Evolutionary conservation across 2,329 filamentous ascomycete species (phyloP), one percentile per base, ranked within the genome.

Genomic region (Colletotrichum orchidophilum): DNA sequence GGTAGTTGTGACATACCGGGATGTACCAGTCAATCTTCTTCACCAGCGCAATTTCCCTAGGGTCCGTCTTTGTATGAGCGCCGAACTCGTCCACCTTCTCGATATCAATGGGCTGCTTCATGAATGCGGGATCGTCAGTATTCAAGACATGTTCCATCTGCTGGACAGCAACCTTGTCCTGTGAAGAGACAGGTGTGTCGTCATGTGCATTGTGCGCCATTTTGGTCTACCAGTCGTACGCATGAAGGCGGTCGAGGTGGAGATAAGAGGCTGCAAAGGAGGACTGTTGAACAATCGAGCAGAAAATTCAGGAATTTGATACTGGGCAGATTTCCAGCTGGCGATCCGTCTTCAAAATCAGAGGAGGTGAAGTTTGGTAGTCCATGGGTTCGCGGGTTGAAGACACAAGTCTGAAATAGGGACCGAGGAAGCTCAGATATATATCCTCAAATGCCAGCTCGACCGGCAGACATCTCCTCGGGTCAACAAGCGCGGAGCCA

Each of bases 51-150:
- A 81, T 81, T 59, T 82, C 79, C 39, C 73, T 79, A 2, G 81
- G 81, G 59, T 83, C 81, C 3, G 81, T 82, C 75, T 83, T 83
- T 62, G 79, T 78, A 62, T 79, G 76, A 6, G 81, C 81, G 29
- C 81, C 81, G 8, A 80, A 82, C 74, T 83, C 81, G 65, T 83
- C 81, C 11, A 74, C 65, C 21, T 74, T 75, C n/a, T 74, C 74
- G 15, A 63, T 26, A n/a, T n/a, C n/a, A 15, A 21, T 39, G n/a
- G 61, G 59, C 27, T 64, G 60, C 58, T 73, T 73, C 72, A 72
- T 71, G 1, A 73, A 53, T 4, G 62, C 64, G 9, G 63, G 68
- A 55, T 72, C 64, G 24, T 72, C 61, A 29, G 46, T 42, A 3
- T 65, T 69, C 1, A 67, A 21, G 42, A 68, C 68, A 9, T 68